Evolutionary conservation across 305 asterid genomes (phyloP).

Genomic region (Petunia hybrid): DNA sequence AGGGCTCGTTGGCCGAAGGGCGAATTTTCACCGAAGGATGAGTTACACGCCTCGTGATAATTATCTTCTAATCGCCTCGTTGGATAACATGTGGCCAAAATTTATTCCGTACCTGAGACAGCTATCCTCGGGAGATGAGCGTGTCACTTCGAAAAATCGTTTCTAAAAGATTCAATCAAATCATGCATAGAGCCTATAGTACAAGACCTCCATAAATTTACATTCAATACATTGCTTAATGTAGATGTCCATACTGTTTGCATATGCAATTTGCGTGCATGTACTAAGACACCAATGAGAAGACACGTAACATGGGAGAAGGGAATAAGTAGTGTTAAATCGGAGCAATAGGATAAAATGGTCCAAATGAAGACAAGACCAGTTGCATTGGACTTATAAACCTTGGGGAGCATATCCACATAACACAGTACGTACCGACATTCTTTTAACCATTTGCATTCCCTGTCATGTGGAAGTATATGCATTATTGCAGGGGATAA

Average conservation of each 20-base stretch:
- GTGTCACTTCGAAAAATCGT: no score
- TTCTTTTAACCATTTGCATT: conserved; percentile 27
- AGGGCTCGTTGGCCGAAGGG: no score
- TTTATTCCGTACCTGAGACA: no score
- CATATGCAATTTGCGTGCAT: conserved; percentile 23
- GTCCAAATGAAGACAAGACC: neutral
- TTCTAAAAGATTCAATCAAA: no score
- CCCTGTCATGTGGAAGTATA: neutral
- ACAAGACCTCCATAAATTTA: no score
- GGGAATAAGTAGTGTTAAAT: neutral
- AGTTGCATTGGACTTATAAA: neutral
- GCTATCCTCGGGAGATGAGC: no score
- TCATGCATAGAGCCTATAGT: no score
- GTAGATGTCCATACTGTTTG: neutral
- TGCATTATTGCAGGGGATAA: neutral
- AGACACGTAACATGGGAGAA: conserved; percentile 35
- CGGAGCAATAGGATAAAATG: neutral
- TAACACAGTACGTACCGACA: conserved; percentile 11
- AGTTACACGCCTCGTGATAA: no score
- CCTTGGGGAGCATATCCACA: neutral
- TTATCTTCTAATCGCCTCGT: no score
- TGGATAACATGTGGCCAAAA: no score
- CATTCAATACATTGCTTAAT: neutral
- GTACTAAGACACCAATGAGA: neutral
- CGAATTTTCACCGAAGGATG: no score